These are phyloP conservation scores for Zygosaccharomyces bailii DNA, from an alignment of 805 yeast species.

Conservation along the genomic window DNA sequence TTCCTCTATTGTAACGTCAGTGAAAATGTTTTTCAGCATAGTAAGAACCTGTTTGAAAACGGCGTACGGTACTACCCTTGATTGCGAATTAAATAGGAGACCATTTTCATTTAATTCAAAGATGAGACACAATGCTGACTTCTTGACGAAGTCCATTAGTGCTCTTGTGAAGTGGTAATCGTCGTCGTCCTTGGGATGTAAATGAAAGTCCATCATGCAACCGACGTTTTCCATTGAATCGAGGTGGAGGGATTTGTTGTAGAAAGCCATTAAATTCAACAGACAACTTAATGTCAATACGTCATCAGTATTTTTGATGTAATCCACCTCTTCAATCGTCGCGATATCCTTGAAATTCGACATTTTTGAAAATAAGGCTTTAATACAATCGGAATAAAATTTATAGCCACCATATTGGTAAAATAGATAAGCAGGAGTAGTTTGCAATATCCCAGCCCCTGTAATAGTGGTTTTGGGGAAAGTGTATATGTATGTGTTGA, in stretches of 20 bases:
- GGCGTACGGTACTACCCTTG: constrained; percentile 35
- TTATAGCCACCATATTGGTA: constrained; percentile 50
- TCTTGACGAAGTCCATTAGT: constrained; percentile 24
- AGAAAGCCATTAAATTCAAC: constrained; percentile 42
- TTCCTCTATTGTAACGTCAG: constrained; percentile 36
- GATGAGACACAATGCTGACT: constrained; percentile 24
- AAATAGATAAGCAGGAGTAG: constrained; percentile 45
- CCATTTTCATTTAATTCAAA: constrained; percentile 19
- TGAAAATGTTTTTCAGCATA: constrained; percentile 43
- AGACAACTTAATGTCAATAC: constrained; percentile 41
- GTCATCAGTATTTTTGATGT: constrained; percentile 38
- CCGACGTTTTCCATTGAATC: constrained; percentile 34
- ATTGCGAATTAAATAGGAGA: constrained; percentile 28
- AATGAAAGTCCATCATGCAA: constrained; percentile 24
- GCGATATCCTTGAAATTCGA: constrained; percentile 27
- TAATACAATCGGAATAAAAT: constrained; percentile 23
- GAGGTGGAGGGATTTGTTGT: constrained; percentile 44
- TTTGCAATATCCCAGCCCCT: constrained; percentile 34
- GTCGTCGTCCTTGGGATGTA: constrained; percentile 17
- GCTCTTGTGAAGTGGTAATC: constrained; percentile 27
- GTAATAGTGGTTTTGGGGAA: constrained; percentile 32
- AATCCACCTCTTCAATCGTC: constrained; percentile 38
- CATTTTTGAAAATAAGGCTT: constrained; percentile 23
- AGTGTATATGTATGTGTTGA: constrained; percentile 37
- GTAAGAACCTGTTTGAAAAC: constrained; percentile 46